Percentiles rank a stretch among this genome's conserved stretches.
Evolutionary conservation across 306 rosid genomes (phyloP).

Genomic region (Inga laurina): DNA sequence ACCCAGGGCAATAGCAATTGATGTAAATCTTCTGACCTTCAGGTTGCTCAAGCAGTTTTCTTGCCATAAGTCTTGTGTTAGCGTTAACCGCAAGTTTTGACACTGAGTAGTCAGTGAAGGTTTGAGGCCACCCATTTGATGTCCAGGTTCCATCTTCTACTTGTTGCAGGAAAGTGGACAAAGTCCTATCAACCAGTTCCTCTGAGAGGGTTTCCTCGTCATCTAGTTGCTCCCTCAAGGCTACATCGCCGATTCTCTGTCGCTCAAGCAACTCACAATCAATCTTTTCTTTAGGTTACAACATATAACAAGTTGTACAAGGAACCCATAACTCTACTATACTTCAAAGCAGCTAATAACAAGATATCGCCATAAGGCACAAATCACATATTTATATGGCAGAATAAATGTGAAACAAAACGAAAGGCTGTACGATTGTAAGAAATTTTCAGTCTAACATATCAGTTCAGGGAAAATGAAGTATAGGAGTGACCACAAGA

Average conservation of each 20-base stretch:
- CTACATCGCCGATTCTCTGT: slow-evolving; percentile 64
- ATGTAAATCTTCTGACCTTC: slow-evolving; percentile 75
- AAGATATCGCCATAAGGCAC: background rate
- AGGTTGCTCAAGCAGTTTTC: slow-evolving; percentile 47
- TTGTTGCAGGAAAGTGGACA: slow-evolving; percentile 63
- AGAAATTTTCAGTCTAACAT: slow-evolving; percentile 9
- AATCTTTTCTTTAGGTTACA: slow-evolving; percentile 16
- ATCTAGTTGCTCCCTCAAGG: slow-evolving; percentile 61
- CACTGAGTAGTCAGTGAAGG: slow-evolving; percentile 72
- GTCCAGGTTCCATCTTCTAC: slow-evolving; percentile 80
- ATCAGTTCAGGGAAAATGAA: background rate
- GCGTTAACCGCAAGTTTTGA: slow-evolving; percentile 88
- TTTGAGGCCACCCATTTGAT: slow-evolving; percentile 84
- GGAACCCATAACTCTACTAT: background rate
- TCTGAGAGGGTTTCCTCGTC: slow-evolving; percentile 55
- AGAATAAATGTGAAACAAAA: background rate
- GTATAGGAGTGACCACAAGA: background rate
- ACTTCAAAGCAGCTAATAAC: background rate
- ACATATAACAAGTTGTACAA: background rate
- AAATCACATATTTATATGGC: background rate
- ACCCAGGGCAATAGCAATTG: slow-evolving; percentile 88
- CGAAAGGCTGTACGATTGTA: background rate
- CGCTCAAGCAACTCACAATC: slow-evolving; percentile 24
- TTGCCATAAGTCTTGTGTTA: slow-evolving; percentile 73
- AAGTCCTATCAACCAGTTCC: slow-evolving; percentile 56